These are phyloP conservation scores for Ananas comosus DNA, from an alignment of 176 grass and related monocot genomes.

Conservation along the genomic window DNA sequence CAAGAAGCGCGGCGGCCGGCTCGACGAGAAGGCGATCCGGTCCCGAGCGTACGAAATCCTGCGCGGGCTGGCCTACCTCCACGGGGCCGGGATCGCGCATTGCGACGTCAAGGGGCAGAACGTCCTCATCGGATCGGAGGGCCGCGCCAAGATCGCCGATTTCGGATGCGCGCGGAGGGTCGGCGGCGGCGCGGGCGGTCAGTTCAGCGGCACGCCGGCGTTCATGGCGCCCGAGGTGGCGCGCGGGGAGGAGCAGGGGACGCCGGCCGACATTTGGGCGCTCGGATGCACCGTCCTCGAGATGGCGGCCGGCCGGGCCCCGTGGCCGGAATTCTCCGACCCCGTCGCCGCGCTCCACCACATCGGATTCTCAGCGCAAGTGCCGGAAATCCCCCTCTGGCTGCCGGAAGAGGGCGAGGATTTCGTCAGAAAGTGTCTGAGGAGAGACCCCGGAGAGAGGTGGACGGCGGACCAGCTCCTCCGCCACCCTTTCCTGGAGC, in stretches of 20 bases:
- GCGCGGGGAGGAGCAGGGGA: constrained; percentile 32
- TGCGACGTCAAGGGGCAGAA: constrained; percentile 36
- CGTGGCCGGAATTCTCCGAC: constrained; percentile 25
- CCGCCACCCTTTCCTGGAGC: constrained; percentile 17
- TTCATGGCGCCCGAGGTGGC: constrained; percentile 51
- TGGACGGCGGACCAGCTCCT: constrained; percentile 48
- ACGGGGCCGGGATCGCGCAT: constrained; percentile 29
- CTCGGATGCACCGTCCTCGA: constrained; percentile 41
- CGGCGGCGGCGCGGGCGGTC: not conserved
- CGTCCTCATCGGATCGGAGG: constrained; percentile 30
- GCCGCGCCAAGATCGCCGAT: constrained; percentile 38
- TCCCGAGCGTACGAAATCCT: constrained; percentile 23
- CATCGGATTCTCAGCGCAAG: constrained; percentile 30
- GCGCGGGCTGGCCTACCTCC: constrained; percentile 32
- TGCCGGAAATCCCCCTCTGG: constrained; percentile 9
- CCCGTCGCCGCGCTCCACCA: constrained; percentile 32
- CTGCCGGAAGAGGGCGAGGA: constrained; percentile 28
- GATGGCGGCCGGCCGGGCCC: constrained; percentile 36
- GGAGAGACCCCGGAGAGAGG: constrained; percentile 16
- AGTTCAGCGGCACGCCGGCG: constrained; percentile 23
- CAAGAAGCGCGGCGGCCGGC: constrained; percentile 16
- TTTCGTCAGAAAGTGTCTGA: constrained; percentile 29
- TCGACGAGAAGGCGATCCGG: constrained; percentile 22
- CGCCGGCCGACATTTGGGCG: constrained; percentile 36
- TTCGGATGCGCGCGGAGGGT: constrained; percentile 32